Percentiles rank a stretch among this genome's conserved stretches.
These are phyloP conservation scores for Borovskyia barvae DNA, from an alignment of 208 protist species.

Conservation along the genomic window DNA sequence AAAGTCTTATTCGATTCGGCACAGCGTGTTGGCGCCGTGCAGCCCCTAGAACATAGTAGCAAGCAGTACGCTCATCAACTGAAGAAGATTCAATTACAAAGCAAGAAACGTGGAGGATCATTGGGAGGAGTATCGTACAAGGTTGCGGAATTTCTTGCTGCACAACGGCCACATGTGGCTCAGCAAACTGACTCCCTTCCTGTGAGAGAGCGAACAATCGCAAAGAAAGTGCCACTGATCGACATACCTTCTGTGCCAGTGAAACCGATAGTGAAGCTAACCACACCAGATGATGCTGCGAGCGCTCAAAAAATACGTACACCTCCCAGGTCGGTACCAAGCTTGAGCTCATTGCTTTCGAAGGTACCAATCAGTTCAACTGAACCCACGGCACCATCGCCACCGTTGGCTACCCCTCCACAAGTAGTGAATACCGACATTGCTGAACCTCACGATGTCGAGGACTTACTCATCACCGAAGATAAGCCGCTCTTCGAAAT, in stretches of 20 bases:
- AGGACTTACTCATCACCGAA: conserved; percentile 45
- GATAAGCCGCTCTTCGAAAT: conserved; percentile 53
- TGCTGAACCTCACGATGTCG: too few species aligned
- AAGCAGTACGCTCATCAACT: conserved; percentile 70
- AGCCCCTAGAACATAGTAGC: conserved; percentile 55
- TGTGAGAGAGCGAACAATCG: conserved; percentile 17
- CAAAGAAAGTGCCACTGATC: conserved; percentile 65
- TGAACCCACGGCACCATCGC: too few species aligned
- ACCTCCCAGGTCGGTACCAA: background rate
- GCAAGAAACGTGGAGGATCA: conserved; percentile 70
- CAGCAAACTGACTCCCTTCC: background rate
- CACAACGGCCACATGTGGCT: conserved; percentile 42
- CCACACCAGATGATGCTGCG: background rate
- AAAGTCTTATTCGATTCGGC: conserved; percentile 85
- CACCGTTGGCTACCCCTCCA: too few species aligned
- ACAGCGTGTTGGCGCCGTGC: conserved; percentile 72
- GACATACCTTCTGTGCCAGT: conserved; percentile 33
- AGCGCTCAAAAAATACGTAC: background rate
- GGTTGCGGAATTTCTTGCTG: conserved; percentile 78
- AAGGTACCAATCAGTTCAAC: too few species aligned
- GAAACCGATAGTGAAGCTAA: conserved; percentile 4
- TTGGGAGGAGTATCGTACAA: conserved; percentile 83
- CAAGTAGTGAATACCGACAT: too few species aligned
- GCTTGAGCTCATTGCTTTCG: background rate
- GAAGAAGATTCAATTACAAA: conserved; percentile 79